Evolutionary conservation across 768 basidiomycete species (phyloP), one percentile per base, ranked within the genome.

Genomic region (Leccinum aurantiacum): DNA sequence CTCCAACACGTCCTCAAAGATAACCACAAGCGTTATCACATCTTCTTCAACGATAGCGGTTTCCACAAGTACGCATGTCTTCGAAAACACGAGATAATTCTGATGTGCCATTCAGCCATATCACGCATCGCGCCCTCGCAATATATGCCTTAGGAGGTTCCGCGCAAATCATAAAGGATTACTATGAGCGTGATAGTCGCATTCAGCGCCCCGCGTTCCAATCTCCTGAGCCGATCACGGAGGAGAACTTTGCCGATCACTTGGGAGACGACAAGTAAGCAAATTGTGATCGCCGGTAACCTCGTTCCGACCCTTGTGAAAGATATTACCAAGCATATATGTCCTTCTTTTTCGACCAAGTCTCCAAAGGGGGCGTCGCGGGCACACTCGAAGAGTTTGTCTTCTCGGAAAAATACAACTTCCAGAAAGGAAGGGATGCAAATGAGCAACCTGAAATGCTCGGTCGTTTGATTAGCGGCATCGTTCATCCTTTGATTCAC

Each of bases 401-500:
- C 49, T 78, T 74, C 50, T 74, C 72, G 2, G 58, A 74, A 22
- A 60, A 67, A 35, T 70, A 69, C 54, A 75, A 70, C 41, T 65
- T 61, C 17, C 61, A 47, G 44, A 8, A 64, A 15, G 68, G 63
- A 31, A 60, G 56, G 25, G 56, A 66, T 25, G 53, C 38, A 2
- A 49, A 44, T 0, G 4, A 59, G 3, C 78, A 81, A 25, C 84
- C 83, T 0, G 73, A 78, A 58, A 84, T 90, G 83, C 68, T 89
- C 6, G 75, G 72, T 55, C 81, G 85, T 17, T 76, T 84, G 57
- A 29, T 60, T 14, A 72, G 77, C 0, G 84, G 80, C 0, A 63
- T 89, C 22, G 4, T 89, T 2, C 89, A 90, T 63, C 79, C 88
- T 0, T 49, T 88, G 57, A 89, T 90, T 49, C 85, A 89, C 65